Evolutionary conservation across 2,329 filamentous ascomycete genomes (phyloP).

Genomic region (Fusarium liriodendri): DNA sequence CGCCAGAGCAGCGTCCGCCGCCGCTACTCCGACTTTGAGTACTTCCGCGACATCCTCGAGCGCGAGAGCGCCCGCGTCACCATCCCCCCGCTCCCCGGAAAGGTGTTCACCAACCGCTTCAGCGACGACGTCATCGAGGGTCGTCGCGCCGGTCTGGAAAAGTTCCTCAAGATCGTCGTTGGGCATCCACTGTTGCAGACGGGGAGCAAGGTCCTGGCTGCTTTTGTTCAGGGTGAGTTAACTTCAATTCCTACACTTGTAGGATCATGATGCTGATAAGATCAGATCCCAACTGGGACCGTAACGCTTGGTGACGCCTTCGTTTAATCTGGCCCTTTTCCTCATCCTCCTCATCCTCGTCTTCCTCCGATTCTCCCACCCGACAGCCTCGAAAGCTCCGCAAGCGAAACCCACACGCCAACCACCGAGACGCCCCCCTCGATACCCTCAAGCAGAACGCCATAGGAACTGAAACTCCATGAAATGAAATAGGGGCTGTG

Average conservation of each 20-base stretch:
- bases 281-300: slow-evolving; percentile 87
- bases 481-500: not conserved
- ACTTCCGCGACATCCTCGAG: slow-evolving; percentile 98
- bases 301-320: slow-evolving; percentile 80
- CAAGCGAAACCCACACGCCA: slow-evolving; percentile 38
- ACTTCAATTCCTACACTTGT: not conserved
- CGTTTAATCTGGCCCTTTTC: slow-evolving; percentile 38
- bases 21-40: slow-evolving; percentile 98
- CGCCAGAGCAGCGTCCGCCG: slow-evolving; percentile 88
- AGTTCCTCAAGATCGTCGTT: slow-evolving; percentile 97
- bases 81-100: slow-evolving; percentile 94
- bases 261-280: not conserved
- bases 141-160: slow-evolving; percentile 87
- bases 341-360: slow-evolving; percentile 28
- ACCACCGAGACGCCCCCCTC: slow-evolving; percentile 35
- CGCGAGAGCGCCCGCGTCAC: slow-evolving; percentile 93
- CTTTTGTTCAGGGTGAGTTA: slow-evolving; percentile 89
- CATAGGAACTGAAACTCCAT: not conserved
- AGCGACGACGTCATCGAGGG: slow-evolving; percentile 99
- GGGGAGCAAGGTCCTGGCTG: slow-evolving; percentile 94
- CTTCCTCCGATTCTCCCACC: slow-evolving; percentile 19
- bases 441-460: slow-evolving; percentile 18
- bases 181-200: slow-evolving; percentile 97
- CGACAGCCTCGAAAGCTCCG: slow-evolving; percentile 42
- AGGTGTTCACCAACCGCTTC: slow-evolving; percentile 98